Evolutionary conservation across 2,329 filamentous ascomycete species (phyloP).

Genomic region (Aspergillus aculeatinus): DNA sequence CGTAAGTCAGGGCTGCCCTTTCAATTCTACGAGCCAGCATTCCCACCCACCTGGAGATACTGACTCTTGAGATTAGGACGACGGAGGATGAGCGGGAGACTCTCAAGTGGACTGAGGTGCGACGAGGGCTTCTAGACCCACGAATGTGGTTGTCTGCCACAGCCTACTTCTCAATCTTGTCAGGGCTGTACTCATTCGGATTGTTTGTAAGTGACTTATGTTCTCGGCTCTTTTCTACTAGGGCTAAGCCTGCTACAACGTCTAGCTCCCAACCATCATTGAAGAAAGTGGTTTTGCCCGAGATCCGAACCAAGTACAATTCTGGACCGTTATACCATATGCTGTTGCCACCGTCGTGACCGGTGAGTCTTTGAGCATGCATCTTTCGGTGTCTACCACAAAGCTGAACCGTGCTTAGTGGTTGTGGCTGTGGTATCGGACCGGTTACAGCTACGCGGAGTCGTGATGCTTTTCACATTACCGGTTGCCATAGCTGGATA

Average conservation of each 20-base stretch:
- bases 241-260: background rate
- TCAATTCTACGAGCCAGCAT: no score
- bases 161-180: conserved; percentile 60
- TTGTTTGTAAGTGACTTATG: conserved; percentile 54
- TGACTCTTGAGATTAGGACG: conserved; percentile 13
- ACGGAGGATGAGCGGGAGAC: conserved; percentile 40
- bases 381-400: background rate
- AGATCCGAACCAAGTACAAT: conserved; percentile 58
- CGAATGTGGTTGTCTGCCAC: conserved; percentile 64
- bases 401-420: conserved; percentile 15
- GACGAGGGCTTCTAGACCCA: conserved; percentile 58
- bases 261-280: conserved; percentile 63
- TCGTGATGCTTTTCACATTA: conserved; percentile 63
- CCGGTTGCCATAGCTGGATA: conserved; percentile 66
- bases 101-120: conserved; percentile 63
- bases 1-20: conserved; percentile 19
- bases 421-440: conserved; percentile 58
- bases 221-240: background rate
- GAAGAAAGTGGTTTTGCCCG: conserved; percentile 55
- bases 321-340: conserved; percentile 65
- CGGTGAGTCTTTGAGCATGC: conserved; percentile 35
- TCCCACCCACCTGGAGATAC: background rate
- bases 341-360: conserved; percentile 59
- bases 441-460: conserved; percentile 58
- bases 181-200: conserved; percentile 62